Conservation (phyloP, 257 asterid species). For the Plantago ovata region DNA sequence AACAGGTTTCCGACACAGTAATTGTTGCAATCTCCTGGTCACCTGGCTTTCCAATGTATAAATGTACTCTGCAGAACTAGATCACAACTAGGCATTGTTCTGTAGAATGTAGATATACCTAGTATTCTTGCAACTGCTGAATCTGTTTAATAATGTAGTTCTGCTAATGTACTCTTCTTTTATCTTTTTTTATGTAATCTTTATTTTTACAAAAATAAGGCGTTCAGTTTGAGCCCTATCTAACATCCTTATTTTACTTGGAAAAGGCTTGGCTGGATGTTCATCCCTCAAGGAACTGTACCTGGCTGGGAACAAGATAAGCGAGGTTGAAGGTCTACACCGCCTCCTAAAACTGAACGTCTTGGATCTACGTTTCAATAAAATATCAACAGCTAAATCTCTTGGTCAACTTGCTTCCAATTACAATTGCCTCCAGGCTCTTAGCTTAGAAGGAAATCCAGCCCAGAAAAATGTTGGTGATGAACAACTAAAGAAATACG, state of each 20-base stretch:
- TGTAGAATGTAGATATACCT: too few relatives aligned
- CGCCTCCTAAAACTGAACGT: constrained; percentile 82
- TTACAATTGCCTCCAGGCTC: constrained; percentile 81
- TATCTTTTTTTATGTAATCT: too few relatives aligned
- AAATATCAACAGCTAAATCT: constrained; percentile 82
- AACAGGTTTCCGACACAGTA: too few relatives aligned
- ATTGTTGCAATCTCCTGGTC: too few relatives aligned
- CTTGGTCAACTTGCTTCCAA: constrained; percentile 98
- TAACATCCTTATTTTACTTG: constrained; percentile 16
- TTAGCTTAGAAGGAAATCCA: constrained; percentile 91
- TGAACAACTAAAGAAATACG: constrained; percentile 71
- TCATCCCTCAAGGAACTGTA: constrained; percentile 85
- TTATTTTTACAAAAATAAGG: too few relatives aligned
- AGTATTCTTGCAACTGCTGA: too few relatives aligned
- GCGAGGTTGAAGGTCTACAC: constrained; percentile 98
- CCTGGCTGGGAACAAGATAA: constrained; percentile 93
- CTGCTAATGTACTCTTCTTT: too few relatives aligned
- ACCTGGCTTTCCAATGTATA: too few relatives aligned
- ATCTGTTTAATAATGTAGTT: too few relatives aligned
- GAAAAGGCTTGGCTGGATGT: constrained; percentile 84
- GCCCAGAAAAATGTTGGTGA: constrained; percentile 94
- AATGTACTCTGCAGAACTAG: too few relatives aligned
- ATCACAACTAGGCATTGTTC: too few relatives aligned
- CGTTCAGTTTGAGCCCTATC: neutral
- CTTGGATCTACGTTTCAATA: constrained; percentile 88